Base-by-base conservation (phyloP, 164 flowering plant species). In the Vitis cinerea region DNA sequence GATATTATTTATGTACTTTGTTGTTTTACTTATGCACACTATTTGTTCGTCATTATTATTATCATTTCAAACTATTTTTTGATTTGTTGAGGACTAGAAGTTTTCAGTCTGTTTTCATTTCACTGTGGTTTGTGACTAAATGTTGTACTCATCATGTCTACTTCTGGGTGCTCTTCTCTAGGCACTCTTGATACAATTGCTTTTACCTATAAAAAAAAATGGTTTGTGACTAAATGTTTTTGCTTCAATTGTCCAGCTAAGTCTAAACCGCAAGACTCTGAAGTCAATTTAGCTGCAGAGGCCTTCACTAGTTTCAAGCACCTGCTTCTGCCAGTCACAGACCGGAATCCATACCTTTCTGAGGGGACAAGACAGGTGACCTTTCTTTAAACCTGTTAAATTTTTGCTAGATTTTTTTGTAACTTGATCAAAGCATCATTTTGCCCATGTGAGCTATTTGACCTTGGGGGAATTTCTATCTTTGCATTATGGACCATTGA, bases 351-450 rank as follows among this genome's bases (percentile, higher is more conserved):
- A 9, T 89, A 88, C 80, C 95, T 94, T 23, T 86, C 97, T 7
- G 99, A 94, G 69, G 99, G 97, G 68, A 88, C 97, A 64, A 88
- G 91, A 84, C 97, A 92, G 98, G 98, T 92, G 17, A 58, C 59
- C 13, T 37, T 50, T 59, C 10, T 49, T 17, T 52, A 53, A 23
- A 10, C 16, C 61, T 0, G n/a, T 9, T 58, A 61, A 10, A 4
- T 2, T 37, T 37, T 37, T 37, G 7, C 44, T 37, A 37, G 44
- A 6, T 37, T 37, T 37, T 2, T 37, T 3, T 37, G 44, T 37
- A 37, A 37, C 7, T 37, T 37, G 44, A 37, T 37, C 44, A 37
- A 37, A 37, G 7, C 44, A 37, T 37, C 44, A 37, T 37, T 37
- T 37, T 37, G 44, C 44, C 44, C 44, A 37, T 37, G 44, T 2